phyloP scores from a whole-genome alignment of 2,329 filamentous ascomycete species.

The Albophoma yamanashiensis region DNA sequence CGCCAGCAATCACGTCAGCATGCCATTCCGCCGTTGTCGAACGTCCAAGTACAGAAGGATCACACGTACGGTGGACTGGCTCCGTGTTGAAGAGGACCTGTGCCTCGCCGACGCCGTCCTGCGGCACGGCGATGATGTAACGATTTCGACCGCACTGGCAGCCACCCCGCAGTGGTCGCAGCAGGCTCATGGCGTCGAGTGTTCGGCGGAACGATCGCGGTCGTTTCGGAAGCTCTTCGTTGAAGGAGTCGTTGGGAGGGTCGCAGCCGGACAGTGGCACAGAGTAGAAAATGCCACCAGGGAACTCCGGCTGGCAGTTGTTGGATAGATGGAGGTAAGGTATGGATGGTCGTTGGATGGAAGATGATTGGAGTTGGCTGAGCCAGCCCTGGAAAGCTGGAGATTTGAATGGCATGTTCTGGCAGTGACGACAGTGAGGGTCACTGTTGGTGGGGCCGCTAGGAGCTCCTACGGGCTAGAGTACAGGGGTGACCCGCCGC shows the following conservation, averaged over 20 bases:
- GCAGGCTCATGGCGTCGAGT: constrained; percentile 28
- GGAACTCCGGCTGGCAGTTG: not conserved
- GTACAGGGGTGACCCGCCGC: not conserved
- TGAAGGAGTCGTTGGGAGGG: not conserved
- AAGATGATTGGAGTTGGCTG: not conserved
- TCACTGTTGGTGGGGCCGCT: not conserved
- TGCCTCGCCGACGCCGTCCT: constrained; percentile 41
- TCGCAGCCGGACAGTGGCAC: not conserved
- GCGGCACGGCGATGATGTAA: constrained; percentile 64
- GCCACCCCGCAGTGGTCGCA: constrained; percentile 55
- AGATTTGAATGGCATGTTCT: not conserved
- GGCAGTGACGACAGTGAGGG: not conserved
- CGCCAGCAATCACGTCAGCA: not conserved
- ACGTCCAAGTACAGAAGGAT: not conserved
- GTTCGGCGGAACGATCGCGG: not conserved
- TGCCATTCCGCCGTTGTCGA: not conserved
- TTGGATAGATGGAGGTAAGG: not conserved
- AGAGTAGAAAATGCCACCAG: not conserved
- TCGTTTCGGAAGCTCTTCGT: not conserved
- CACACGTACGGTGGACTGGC: constrained; percentile 56
- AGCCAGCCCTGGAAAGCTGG: not conserved
- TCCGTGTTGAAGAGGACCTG: constrained; percentile 68
- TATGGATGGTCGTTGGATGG: not conserved
- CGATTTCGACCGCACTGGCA: constrained; percentile 82
- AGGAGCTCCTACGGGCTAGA: not conserved